Conservation (phyloP, 495 filamentous ascomycete species). For the Aspergillus wentii region DNA sequence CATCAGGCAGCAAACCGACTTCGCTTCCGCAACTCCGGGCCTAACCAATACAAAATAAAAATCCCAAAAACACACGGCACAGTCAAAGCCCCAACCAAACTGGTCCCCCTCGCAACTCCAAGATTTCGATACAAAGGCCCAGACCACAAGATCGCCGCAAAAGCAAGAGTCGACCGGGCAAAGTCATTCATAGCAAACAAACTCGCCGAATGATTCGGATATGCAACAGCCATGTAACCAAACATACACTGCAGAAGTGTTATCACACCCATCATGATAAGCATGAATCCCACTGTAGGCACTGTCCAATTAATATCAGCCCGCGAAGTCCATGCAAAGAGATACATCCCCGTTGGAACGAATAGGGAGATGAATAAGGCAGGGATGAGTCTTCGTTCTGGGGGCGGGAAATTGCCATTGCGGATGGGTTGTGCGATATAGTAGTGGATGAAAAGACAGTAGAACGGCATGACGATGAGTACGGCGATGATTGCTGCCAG, state of each 20-base stretch:
- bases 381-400: too few relatives aligned
- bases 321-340: conserved; percentile 58
- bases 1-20: conserved; percentile 5
- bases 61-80: conserved; percentile 1
- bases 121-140: neutral
- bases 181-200: conserved; percentile 62
- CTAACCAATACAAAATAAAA: neutral
- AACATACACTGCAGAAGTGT: conserved; percentile 55
- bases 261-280: conserved; percentile 29
- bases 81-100: neutral
- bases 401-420: too few relatives aligned
- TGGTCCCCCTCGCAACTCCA: neutral
- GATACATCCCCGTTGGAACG: conserved; percentile 54
- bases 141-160: conserved; percentile 1
- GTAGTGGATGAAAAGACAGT: too few relatives aligned
- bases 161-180: conserved; percentile 25
- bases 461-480: conserved; percentile 49
- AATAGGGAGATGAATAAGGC: conserved; percentile 45
- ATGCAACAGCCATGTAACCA: conserved; percentile 56
- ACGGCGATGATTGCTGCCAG: conserved; percentile 55
- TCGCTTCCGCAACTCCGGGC: neutral
- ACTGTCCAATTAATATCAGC: conserved; percentile 58
- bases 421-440: too few relatives aligned
- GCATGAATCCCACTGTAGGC: conserved; percentile 46
- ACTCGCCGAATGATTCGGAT: conserved; percentile 58